phyloP scores from a whole-genome alignment of 2,329 filamentous ascomycete species.

The Chaetomium strumarium region DNA sequence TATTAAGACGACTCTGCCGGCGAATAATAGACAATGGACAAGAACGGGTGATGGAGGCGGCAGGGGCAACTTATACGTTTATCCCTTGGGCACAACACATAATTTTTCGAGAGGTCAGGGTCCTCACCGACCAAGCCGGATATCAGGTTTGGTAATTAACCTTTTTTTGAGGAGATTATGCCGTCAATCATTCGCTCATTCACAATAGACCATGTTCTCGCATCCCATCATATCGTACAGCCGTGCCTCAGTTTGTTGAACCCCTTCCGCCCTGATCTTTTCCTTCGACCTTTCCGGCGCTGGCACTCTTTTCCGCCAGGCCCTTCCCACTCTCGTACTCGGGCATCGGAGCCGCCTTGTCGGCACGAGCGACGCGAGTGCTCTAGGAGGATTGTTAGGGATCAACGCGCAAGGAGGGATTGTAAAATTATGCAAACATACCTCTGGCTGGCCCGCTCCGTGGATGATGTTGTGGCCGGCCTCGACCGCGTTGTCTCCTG shows the following conservation, averaged over 20 bases:
- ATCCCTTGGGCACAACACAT: too few species aligned
- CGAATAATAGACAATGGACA: too few species aligned
- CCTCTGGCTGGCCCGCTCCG: slow-evolving; percentile 36
- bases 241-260: neutral
- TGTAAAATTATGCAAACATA: slow-evolving; percentile 23
- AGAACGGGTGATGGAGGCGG: too few species aligned
- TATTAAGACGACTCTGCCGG: too few species aligned
- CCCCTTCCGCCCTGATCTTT: slow-evolving; percentile 36
- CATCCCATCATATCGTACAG: neutral
- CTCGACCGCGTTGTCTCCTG: slow-evolving; percentile 42
- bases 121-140: too few species aligned
- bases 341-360: slow-evolving; percentile 45
- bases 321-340: slow-evolving; percentile 41
- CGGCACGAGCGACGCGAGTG: slow-evolving; percentile 39
- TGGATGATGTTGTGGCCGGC: slow-evolving; percentile 39
- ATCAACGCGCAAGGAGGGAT: neutral
- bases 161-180: too few species aligned
- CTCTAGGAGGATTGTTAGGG: neutral
- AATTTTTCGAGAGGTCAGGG: too few species aligned
- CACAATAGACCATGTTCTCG: too few species aligned
- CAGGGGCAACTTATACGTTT: too few species aligned
- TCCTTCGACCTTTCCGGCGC: slow-evolving; percentile 41
- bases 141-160: too few species aligned
- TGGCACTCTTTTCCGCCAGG: slow-evolving; percentile 36
- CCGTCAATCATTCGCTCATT: too few species aligned